Evolutionary conservation across 371 early-diverging fungal genomes (phyloP).

Genomic region (Capniomyces stellatus): DNA sequence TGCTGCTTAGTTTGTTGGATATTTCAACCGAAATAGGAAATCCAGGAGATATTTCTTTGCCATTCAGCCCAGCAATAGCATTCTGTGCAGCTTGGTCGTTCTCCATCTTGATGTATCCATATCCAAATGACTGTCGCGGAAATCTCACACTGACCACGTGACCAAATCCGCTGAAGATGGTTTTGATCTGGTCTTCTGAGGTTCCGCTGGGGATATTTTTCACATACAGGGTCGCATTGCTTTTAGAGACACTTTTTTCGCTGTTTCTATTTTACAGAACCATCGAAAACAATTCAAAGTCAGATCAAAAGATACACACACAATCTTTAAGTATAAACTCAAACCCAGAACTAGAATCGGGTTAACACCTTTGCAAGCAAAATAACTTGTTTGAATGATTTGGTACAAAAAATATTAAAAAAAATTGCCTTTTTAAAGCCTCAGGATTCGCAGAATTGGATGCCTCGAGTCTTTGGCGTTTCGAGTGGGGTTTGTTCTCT

Average conservation of each 20-base stretch:
- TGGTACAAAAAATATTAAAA: too few relatives aligned
- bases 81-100: background rate
- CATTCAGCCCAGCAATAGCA: background rate
- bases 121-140: background rate
- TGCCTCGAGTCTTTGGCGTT: too few relatives aligned
- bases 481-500: too few relatives aligned
- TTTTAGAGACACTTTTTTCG: background rate
- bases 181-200: background rate
- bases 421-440: too few relatives aligned
- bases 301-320: too few relatives aligned
- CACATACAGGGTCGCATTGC: background rate
- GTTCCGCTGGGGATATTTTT: background rate
- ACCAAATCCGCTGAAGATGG: background rate
- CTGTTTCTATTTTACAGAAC: background rate
- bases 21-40: background rate
- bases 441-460: too few relatives aligned
- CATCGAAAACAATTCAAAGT: too few relatives aligned
- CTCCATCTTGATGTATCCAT: background rate
- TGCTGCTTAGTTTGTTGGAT: too few relatives aligned
- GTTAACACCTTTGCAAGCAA: too few relatives aligned
- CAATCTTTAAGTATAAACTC: too few relatives aligned
- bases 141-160: background rate
- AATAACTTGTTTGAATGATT: too few relatives aligned
- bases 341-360: too few relatives aligned
- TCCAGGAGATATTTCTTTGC: background rate